Conservation (phyloP, 2,329 filamentous ascomycete genomes). For the Trichophyton rubrum region DNA sequence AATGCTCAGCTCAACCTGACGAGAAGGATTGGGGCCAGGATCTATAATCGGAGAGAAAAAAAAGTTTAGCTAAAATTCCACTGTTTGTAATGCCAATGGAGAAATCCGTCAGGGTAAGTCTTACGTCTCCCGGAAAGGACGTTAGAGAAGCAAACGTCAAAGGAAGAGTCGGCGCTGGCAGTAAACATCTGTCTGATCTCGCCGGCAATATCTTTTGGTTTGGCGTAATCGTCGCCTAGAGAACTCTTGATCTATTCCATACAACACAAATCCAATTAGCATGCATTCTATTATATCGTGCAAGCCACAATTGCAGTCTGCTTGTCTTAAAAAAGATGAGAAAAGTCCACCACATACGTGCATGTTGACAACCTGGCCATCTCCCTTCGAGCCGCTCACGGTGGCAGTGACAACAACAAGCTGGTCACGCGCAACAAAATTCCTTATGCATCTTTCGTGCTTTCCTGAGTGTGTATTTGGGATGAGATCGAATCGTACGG, state of each 20-base stretch:
- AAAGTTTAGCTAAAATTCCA: not conserved
- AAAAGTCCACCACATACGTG: conserved; percentile 49
- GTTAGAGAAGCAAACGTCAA: conserved; percentile 96
- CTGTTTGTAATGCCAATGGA: not conserved
- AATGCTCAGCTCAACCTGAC: conserved; percentile 80
- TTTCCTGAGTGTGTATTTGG: conserved; percentile 51
- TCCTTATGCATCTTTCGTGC: conserved; percentile 83
- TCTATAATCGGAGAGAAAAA: conserved; percentile 16
- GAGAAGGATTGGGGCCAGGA: conserved; percentile 39
- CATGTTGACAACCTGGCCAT: conserved; percentile 90
- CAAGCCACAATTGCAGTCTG: not conserved
- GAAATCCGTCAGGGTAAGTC: conserved; percentile 23
- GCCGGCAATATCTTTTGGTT: conserved; percentile 79
- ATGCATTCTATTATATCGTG: conserved; percentile 29
- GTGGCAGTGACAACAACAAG: conserved; percentile 91
- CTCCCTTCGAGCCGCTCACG: conserved; percentile 70
- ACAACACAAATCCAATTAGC: not conserved
- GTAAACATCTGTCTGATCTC: conserved; percentile 92
- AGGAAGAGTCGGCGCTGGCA: conserved; percentile 77
- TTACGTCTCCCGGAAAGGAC: conserved; percentile 53
- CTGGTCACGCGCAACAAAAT: conserved; percentile 86
- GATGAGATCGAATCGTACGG: conserved; percentile 86
- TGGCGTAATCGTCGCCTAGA: conserved; percentile 89
- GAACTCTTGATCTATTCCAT: conserved; percentile 72
- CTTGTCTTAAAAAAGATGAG: not conserved